Conservation (phyloP, 208 protist species). For the Pavlovales sp. region DNA sequence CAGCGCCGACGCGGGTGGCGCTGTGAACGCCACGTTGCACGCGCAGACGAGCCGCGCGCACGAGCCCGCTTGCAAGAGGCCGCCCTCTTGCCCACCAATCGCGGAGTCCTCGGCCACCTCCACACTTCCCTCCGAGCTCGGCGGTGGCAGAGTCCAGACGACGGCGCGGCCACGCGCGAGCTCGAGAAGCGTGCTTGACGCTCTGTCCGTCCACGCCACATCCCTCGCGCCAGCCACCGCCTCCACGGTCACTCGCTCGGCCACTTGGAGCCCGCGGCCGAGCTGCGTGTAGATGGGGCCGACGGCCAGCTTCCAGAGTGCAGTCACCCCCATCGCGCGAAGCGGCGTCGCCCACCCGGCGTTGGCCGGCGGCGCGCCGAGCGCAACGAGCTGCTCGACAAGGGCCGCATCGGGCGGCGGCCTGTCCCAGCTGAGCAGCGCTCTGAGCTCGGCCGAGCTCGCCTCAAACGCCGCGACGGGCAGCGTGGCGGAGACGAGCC, state of each 20-base stretch:
- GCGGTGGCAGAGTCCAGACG: not conserved
- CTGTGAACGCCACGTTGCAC: no score
- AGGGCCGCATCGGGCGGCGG: not conserved
- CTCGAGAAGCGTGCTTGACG: not conserved
- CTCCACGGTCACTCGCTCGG: no score
- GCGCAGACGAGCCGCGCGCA: no score
- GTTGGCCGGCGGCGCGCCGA: not conserved
- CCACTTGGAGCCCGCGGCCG: no score
- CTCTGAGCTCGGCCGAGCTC: not conserved
- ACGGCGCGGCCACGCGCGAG: not conserved
- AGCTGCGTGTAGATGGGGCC: no score
- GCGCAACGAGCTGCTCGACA: not conserved
- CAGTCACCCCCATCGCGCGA: no score
- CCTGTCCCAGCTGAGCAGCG: not conserved
- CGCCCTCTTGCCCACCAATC: not conserved
- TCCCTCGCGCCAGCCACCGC: no score
- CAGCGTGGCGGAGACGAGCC: not conserved
- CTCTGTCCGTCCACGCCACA: not conserved
- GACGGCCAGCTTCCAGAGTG: no score
- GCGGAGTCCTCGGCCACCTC: not conserved
- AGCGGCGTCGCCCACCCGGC: slow-evolving; percentile 17
- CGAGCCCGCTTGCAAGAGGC: not conserved
- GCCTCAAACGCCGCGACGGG: not conserved
- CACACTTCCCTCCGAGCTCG: no score
- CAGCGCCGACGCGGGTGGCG: no score